Conservation (phyloP, 129 eudicot species). For the Solidago caesia region DNA sequence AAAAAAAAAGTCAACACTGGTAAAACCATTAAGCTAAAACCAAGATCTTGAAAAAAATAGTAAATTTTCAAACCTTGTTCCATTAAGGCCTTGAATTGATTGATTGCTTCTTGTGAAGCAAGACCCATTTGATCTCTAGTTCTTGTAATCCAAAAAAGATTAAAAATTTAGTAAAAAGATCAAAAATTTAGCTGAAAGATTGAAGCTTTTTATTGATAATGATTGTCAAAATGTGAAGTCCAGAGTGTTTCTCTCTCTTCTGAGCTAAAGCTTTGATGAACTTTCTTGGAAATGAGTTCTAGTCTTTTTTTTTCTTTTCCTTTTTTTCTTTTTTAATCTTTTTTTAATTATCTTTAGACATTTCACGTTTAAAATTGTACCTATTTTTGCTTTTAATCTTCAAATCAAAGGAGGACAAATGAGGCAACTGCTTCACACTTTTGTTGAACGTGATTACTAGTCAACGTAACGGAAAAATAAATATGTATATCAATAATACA, state of each 20-base stretch:
- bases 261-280: conserved; percentile 16
- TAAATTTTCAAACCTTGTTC: conserved; percentile 52
- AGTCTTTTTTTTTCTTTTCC: too few species aligned
- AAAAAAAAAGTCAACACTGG: conserved; percentile 19
- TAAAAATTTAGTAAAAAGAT: conserved; percentile 21
- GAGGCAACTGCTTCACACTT: background rate
- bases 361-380: conserved; percentile 28
- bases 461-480: too few species aligned
- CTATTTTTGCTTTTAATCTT: background rate
- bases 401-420: background rate
- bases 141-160: conserved; percentile 4
- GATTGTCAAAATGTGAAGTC: conserved; percentile 22
- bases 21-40: conserved; percentile 7
- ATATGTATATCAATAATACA: too few species aligned
- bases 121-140: conserved; percentile 46
- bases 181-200: conserved; percentile 18
- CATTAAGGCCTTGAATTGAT: conserved; percentile 59
- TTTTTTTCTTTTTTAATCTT: too few species aligned
- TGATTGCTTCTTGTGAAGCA: conserved; percentile 61
- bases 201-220: conserved; percentile 15
- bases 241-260: conserved; percentile 33
- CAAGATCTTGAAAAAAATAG: conserved; percentile 3
- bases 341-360: background rate
- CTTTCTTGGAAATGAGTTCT: conserved; percentile 21
- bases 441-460: background rate